Percentiles rank a stretch among this genome's conserved stretches.
phyloP scores from a whole-genome alignment of 306 rosid genomes.

The Alnus rubra region DNA sequence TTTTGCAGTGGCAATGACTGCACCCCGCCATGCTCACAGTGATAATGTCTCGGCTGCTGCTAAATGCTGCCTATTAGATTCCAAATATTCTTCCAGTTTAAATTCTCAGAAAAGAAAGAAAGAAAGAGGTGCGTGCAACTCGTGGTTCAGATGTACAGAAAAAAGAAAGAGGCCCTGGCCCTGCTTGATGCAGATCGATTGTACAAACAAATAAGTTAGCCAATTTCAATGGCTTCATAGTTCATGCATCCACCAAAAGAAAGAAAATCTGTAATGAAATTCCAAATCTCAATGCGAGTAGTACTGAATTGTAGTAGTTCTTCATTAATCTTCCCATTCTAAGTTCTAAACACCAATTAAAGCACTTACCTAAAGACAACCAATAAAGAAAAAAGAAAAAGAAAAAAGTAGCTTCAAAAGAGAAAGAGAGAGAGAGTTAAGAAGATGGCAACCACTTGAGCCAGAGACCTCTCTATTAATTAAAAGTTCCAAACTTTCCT shows the following conservation, averaged over 20 bases:
- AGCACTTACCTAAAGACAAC: neutral
- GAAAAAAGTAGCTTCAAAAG: constrained; percentile 4
- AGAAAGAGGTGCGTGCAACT: neutral
- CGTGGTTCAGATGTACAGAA: neutral
- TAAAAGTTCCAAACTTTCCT: constrained; percentile 31
- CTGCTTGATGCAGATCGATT: neutral
- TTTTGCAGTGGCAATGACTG: constrained; percentile 19
- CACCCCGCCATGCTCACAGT: constrained; percentile 4
- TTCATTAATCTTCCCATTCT: constrained; percentile 9
- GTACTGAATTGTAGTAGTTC: too few relatives aligned
- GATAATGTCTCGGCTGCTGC: neutral
- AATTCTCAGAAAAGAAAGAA: too few relatives aligned
- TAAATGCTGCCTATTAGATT: neutral
- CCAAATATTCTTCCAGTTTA: neutral
- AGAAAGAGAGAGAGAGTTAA: constrained; percentile 5
- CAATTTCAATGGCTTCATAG: neutral
- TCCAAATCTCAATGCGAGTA: neutral
- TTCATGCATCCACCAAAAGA: neutral
- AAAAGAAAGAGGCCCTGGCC: too few relatives aligned
- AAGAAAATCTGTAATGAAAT: neutral
- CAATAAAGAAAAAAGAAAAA: neutral
- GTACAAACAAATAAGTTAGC: too few relatives aligned
- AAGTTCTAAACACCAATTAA: neutral
- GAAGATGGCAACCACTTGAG: constrained; percentile 13
- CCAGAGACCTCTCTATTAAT: constrained; percentile 30